Base-by-base conservation (phyloP, 2,329 filamentous ascomycete genomes). In the Aspergillus ochraceoroseus region DNA sequence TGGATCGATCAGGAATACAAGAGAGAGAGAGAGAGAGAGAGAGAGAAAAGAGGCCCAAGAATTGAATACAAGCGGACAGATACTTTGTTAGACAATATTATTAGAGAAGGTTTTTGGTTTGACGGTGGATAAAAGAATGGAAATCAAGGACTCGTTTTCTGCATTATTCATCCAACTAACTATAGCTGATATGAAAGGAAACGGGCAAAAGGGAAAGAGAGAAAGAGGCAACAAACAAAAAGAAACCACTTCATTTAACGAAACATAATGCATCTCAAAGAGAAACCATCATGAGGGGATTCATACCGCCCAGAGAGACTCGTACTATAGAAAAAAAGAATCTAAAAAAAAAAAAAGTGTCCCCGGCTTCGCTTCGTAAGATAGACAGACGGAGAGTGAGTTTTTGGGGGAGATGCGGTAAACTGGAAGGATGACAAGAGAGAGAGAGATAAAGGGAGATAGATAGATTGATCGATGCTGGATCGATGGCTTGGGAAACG, bases 181-280 rank as follows among this genome's bases (percentile, higher is more conserved):
- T 39, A 40, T 33, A 43, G 12, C 31, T 19, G 38, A 38, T 26
- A 38, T 30, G 29, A 44, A 18, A 27, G 19, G 20, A 29, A 19
- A 27, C 18, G 36, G 18, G 20, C 18, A 23, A 38, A 20, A 15
- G 12, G 33, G n/a, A 15, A 27, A 18, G 13, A 11, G 8, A 12
- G 12, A 20, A 33, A 13, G 22, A 36, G 9, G n/a, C n/a, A n/a
- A n/a, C n/a, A n/a, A n/a, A n/a, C n/a, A 31, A 25, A 26, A 32
- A 33, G 23, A 35, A 32, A 38, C 18, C 28, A 32, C 27, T 41
- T 45, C 38, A 29, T 41, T 35, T 41, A 41, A 38, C 32, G 29
- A 20, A 29, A 43, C 43, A 43, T 33, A 43, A 46, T 46, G 43
- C 43, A 43, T 42, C 43, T 42, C 32, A 37, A 25, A 19, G 31